phyloP scores from a whole-genome alignment of 768 basidiomycete genomes.

The Imleria badia region DNA sequence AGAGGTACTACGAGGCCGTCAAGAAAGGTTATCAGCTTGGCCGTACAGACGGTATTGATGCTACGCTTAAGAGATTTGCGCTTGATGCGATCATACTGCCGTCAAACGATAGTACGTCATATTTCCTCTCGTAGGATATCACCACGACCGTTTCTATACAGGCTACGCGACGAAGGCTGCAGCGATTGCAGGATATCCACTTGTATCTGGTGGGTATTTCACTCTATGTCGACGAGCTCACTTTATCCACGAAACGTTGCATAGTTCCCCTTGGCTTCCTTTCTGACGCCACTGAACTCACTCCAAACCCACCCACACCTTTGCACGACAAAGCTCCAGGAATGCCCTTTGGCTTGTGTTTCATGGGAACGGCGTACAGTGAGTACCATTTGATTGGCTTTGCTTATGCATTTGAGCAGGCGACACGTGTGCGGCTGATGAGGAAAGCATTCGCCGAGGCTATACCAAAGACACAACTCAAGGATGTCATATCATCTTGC shows the following conservation, averaged over 20 bases:
- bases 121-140: neutral
- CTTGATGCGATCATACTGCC: conserved; percentile 57
- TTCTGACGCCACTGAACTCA: conserved; percentile 30
- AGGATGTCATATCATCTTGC: conserved; percentile 27
- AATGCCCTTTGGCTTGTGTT: conserved; percentile 43
- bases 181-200: conserved; percentile 39
- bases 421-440: conserved; percentile 49
- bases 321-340: conserved; percentile 34
- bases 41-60: conserved; percentile 53
- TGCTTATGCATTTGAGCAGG: conserved; percentile 54
- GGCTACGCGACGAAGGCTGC: conserved; percentile 29
- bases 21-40: conserved; percentile 47
- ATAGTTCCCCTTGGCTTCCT: conserved; percentile 42
- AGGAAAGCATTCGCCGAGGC: conserved; percentile 50
- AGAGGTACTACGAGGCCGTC: conserved; percentile 43
- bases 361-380: conserved; percentile 46
- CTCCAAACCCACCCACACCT: conserved; percentile 37
- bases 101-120: conserved; percentile 14
- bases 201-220: conserved; percentile 29
- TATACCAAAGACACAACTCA: conserved; percentile 54
- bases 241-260: conserved; percentile 33
- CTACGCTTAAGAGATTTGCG: conserved; percentile 42
- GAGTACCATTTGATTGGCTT: conserved; percentile 42
- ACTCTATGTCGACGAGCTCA: neutral
- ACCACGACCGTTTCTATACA: neutral